Conservation (phyloP, 495 filamentous ascomycete species). For the Penicillium macrosclerotiorum region DNA sequence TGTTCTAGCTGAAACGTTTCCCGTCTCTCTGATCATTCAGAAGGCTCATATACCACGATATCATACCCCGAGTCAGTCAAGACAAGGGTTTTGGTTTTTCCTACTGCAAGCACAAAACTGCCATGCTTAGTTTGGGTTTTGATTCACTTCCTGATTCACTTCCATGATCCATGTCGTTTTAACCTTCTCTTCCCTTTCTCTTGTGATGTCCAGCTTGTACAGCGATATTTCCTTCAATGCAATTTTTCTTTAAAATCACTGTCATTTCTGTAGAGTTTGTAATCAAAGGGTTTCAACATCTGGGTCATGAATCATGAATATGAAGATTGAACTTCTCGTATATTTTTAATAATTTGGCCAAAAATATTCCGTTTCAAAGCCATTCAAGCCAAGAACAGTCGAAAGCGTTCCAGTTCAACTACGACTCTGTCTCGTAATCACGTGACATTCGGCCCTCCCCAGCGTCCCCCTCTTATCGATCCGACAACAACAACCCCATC, state of each 20-base stretch:
- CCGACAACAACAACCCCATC: slow-evolving; percentile 20
- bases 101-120: not conserved
- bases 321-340: not conserved
- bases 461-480: slow-evolving; percentile 27
- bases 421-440: not conserved
- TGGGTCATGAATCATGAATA: too few relatives aligned
- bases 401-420: not conserved
- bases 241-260: not conserved
- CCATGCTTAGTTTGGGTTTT: not conserved
- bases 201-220: slow-evolving; percentile 21
- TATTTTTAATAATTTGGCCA: not conserved
- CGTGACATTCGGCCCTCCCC: slow-evolving; percentile 14
- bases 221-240: slow-evolving; percentile 22
- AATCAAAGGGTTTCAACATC: too few relatives aligned
- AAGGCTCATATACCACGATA: not conserved
- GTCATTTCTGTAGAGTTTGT: not conserved
- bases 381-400: not conserved
- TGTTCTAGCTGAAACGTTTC: not conserved
- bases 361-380: too few relatives aligned
- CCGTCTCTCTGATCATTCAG: not conserved
- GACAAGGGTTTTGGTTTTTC: not conserved
- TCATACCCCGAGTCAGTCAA: not conserved
- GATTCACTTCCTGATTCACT: slow-evolving; percentile 3
- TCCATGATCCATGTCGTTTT: slow-evolving; percentile 6
- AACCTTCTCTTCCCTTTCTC: slow-evolving; percentile 8